These are phyloP conservation scores for Floccularia luteovirens DNA, from an alignment of 768 basidiomycete genomes.

Conservation along the genomic window DNA sequence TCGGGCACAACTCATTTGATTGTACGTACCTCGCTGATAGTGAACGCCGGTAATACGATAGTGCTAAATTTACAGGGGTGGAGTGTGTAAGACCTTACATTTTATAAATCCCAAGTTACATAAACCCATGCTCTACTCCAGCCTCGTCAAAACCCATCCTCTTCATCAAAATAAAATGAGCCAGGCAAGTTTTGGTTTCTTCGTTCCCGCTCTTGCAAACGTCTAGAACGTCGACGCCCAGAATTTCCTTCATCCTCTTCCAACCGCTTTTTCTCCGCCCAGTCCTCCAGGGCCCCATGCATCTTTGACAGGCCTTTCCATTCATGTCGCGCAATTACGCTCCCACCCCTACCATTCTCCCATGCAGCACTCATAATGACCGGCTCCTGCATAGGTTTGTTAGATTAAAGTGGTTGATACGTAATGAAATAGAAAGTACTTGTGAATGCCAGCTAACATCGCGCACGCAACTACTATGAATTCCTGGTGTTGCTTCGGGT, in stretches of 20 bases:
- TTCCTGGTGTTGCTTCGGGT: conserved; percentile 18
- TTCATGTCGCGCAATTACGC: conserved; percentile 86
- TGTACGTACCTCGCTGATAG: too few relatives aligned
- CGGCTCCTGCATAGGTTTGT: conserved; percentile 62
- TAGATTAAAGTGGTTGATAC: too few relatives aligned
- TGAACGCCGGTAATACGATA: too few relatives aligned
- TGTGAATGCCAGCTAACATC: conserved; percentile 95
- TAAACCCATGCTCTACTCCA: too few relatives aligned
- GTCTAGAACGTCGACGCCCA: conserved; percentile 17
- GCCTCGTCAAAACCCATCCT: too few relatives aligned
- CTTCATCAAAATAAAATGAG: conserved; percentile 3
- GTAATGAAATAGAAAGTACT: conserved; percentile 24
- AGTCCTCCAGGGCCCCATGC: conserved; percentile 61
- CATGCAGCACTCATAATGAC: conserved; percentile 90
- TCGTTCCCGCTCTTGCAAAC: conserved; percentile 7
- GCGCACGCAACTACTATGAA: conserved; percentile 57
- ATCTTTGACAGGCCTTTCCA: conserved; percentile 90
- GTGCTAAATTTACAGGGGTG: too few relatives aligned
- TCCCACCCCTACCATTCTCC: conserved; percentile 59
- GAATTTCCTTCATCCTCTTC: conserved; percentile 14
- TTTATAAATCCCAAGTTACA: too few relatives aligned
- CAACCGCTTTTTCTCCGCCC: conserved; percentile 45
- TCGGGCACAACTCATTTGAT: too few relatives aligned
- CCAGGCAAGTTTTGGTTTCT: conserved; percentile 10
- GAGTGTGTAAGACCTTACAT: too few relatives aligned